Evolutionary conservation across 495 filamentous ascomycete genomes (phyloP).

Genomic region (Neurospora intermedia): DNA sequence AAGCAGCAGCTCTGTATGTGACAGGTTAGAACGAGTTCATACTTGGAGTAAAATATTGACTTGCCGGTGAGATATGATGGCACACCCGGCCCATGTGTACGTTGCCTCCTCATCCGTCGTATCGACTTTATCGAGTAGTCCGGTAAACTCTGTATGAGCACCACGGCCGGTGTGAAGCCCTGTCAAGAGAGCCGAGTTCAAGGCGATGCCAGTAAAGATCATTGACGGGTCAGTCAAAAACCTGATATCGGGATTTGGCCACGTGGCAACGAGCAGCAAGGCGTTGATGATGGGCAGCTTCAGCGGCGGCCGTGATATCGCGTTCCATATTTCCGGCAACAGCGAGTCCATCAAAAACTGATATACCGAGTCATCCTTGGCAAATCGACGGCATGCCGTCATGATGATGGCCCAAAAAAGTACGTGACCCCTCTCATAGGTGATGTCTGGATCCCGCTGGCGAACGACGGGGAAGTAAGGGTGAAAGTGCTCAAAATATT

Average conservation of each 20-base stretch:
- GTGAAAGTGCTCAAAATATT: slow-evolving; percentile 34
- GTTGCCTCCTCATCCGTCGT: slow-evolving; percentile 33
- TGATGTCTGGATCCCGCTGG: slow-evolving; percentile 27
- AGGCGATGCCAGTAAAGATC: slow-evolving; percentile 28
- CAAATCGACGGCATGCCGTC: slow-evolving; percentile 31
- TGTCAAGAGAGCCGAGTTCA: slow-evolving; percentile 29
- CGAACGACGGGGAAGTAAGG: slow-evolving; percentile 34
- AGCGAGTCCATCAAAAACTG: slow-evolving; percentile 30
- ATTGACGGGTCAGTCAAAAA: slow-evolving; percentile 33
- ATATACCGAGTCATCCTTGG: slow-evolving; percentile 28
- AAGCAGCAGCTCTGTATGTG: slow-evolving; percentile 20
- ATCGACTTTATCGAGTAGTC: slow-evolving; percentile 18
- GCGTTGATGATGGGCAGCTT: slow-evolving; percentile 31
- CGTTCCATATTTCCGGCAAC: slow-evolving; percentile 25
- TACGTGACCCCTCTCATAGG: slow-evolving; percentile 26
- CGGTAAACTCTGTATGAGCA: slow-evolving; percentile 29
- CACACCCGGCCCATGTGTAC: slow-evolving; percentile 36
- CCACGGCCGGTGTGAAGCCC: slow-evolving; percentile 35
- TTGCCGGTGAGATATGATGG: slow-evolving; percentile 31
- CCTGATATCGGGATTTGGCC: slow-evolving; percentile 31
- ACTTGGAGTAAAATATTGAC: background rate
- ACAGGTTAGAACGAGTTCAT: background rate
- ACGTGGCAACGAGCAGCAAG: slow-evolving; percentile 31
- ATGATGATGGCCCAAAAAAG: slow-evolving; percentile 38
- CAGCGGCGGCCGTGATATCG: slow-evolving; percentile 25